Base-by-base conservation (phyloP, 169 alveolate genomes). In the Plasmodium berghei region DNA sequence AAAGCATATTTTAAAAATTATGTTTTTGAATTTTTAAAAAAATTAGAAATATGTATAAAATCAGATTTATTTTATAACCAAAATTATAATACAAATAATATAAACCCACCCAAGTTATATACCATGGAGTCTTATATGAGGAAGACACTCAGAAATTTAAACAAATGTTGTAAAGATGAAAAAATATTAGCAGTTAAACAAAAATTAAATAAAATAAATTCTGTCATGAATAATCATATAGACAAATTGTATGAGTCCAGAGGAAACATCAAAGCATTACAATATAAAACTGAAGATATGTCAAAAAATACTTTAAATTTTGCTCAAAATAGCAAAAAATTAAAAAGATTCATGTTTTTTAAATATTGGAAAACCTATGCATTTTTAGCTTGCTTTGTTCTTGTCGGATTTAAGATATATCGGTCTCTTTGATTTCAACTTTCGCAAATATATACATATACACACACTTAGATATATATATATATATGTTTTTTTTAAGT, bases 161-260 rank as follows among this genome's bases (percentile, higher is more conserved):
- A 83, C 22, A 67, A 52, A 18, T 83, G 90, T 46, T 83, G 90
- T 28, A 71, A 72, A 55, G 74, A 66, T 55, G 90, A 83, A 67
- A 83, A 83, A 83, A 54, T 83, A 6, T 54, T 83, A 28, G 80
- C 90, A 10, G 90, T 83, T 0, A 83, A 83, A 55, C 90, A 83
- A 67, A 83, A 83, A 61, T 34, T 83, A 83, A 71, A 83, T 49
- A 59, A 62, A 83, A 83, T 83, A 52, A 83, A 83, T 56, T 67
- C 85, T 9, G 90, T 83, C 3, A 83, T 83, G 90, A 83, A 83
- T 67, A 83, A 67, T 20, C 90, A 83, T 61, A 83, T 83, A 42
- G 90, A 83, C 26, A 67, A 67, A 8, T 83, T 83, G 20, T 83
- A 83, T 8, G 71, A 83, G 20, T 67, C 90, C 26, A 54, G 90